Evolutionary conservation across 371 early-diverging fungal genomes (phyloP).

Genomic region (Furculomyces boomerangus): DNA sequence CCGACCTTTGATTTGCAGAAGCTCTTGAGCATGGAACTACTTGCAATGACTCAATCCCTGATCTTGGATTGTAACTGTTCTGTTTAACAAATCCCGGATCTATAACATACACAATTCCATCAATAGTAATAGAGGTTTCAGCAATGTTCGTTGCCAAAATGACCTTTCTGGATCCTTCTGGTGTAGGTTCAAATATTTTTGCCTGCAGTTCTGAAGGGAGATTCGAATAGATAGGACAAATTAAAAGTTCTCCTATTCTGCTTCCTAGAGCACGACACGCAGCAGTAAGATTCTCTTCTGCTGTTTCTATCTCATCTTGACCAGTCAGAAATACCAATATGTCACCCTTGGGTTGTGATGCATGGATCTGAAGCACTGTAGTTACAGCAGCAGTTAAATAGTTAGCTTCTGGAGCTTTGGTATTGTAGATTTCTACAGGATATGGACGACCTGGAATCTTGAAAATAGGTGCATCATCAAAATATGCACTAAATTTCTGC

Average conservation of each 20-base stretch:
- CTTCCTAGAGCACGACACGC: constrained; percentile 70
- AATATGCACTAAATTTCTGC: constrained; percentile 85
- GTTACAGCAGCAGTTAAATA: constrained; percentile 90
- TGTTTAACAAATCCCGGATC: constrained; percentile 93
- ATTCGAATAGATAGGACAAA: constrained; percentile 90
- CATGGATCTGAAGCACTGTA: constrained; percentile 90
- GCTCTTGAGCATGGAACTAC: constrained; percentile 85
- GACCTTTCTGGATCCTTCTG: constrained; percentile 87
- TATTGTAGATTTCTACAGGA: constrained; percentile 89
- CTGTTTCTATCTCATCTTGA: constrained; percentile 96
- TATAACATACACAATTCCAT: constrained; percentile 50
- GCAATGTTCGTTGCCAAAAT: constrained; percentile 99
- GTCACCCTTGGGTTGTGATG: constrained; percentile 75
- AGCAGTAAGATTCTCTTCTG: constrained; percentile 61
- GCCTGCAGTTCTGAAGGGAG: constrained; percentile 84
- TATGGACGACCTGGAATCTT: constrained; percentile 84
- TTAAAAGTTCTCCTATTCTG: constrained; percentile 74
- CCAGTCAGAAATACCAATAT: constrained; percentile 97
- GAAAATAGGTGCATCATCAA: constrained; percentile 91
- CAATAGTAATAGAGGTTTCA: constrained; percentile 97
- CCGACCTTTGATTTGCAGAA: constrained; percentile 93
- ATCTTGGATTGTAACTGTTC: constrained; percentile 80
- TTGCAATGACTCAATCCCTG: constrained; percentile 90
- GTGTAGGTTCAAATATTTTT: constrained; percentile 93
- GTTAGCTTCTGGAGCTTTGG: constrained; percentile 91